Evolutionary conservation across 768 basidiomycete genomes (phyloP).

Genomic region (Pisolithus microcarpus): DNA sequence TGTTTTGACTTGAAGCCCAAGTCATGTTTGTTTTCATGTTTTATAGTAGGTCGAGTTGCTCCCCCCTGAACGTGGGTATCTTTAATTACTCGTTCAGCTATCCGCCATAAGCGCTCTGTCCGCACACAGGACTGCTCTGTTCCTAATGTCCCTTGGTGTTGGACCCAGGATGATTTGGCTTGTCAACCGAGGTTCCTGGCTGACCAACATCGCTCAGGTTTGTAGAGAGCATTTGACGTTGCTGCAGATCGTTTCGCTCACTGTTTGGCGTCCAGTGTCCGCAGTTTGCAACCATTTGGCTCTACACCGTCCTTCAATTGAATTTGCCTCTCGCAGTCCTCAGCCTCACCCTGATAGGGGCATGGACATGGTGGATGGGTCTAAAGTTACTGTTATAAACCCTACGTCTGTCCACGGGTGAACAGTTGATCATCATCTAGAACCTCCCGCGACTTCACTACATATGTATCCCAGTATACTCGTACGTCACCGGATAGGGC

Average conservation of each 20-base stretch:
- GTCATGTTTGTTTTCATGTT: constrained; percentile 72
- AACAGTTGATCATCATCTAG: not conserved
- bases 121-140: constrained; percentile 50
- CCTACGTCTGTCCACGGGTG: not conserved
- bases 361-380: constrained; percentile 57
- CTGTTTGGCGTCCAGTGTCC: constrained; percentile 46
- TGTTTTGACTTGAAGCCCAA: constrained; percentile 22
- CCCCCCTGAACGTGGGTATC: not conserved
- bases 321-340: constrained; percentile 55
- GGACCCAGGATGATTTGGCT: constrained; percentile 68
- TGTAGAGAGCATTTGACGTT: not conserved
- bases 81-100: constrained; percentile 31
- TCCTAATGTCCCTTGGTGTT: constrained; percentile 47
- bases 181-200: constrained; percentile 63
- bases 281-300: constrained; percentile 72
- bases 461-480: not conserved
- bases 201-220: constrained; percentile 71
- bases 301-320: constrained; percentile 66
- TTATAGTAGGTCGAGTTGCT: constrained; percentile 45
- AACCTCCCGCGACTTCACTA: not conserved
- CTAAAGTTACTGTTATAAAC: constrained; percentile 38
- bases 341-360: constrained; percentile 45
- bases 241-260: not conserved
- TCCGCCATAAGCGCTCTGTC: constrained; percentile 52
- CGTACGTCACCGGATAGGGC: not conserved